These are phyloP conservation scores for Coemansia sp. DNA, from an alignment of 192 early-diverging fungal genomes.

Conservation along the genomic window DNA sequence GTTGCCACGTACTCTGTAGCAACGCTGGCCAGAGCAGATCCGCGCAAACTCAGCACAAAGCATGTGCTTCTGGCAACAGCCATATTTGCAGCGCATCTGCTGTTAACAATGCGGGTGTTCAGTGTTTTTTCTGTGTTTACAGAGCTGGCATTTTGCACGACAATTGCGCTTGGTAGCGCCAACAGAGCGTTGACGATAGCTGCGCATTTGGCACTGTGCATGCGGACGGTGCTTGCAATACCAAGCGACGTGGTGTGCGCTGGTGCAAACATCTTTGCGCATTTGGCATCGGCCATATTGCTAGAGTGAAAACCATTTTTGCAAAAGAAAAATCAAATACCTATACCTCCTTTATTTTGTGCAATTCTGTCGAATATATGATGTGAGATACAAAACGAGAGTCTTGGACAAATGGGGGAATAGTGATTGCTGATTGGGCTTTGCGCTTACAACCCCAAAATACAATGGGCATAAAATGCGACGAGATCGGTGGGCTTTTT, in stretches of 20 bases:
- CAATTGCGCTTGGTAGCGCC: not conserved
- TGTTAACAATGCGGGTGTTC: not conserved
- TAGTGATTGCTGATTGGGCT: too few relatives aligned
- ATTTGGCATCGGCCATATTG: not conserved
- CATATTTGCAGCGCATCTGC: not conserved
- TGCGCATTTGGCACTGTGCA: not conserved
- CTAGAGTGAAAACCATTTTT: not conserved
- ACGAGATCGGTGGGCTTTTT: too few relatives aligned
- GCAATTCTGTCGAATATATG: too few relatives aligned
- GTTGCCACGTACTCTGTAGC: not conserved
- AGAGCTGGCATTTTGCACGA: not conserved
- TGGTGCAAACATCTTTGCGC: not conserved
- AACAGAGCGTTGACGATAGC: not conserved
- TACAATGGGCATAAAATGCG: too few relatives aligned
- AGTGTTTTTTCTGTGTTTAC: not conserved
- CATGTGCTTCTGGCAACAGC: not conserved
- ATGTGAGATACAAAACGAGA: too few relatives aligned
- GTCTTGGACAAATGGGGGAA: too few relatives aligned
- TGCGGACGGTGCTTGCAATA: not conserved
- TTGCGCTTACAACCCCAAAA: too few relatives aligned
- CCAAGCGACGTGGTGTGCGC: not conserved
- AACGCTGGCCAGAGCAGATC: conserved; percentile 1
- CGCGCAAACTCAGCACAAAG: not conserved
- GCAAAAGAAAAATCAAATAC: too few relatives aligned
- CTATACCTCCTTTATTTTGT: too few relatives aligned